Percentiles rank a stretch among this genome's conserved stretches.
These are phyloP conservation scores for Ormosia emarginata DNA, from an alignment of 306 rosid genomes.

Conservation along the genomic window DNA sequence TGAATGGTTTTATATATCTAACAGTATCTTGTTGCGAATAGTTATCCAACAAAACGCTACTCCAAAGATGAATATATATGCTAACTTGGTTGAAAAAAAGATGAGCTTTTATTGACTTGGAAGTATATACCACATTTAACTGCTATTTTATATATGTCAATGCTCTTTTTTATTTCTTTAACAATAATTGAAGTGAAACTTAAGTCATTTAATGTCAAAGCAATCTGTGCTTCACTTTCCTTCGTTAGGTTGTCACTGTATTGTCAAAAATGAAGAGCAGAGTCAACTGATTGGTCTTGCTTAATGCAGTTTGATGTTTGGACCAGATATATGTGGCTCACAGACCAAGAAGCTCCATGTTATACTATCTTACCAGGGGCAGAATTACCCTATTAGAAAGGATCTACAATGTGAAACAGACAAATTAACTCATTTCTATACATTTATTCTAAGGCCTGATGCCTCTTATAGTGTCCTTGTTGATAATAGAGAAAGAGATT, in stretches of 20 bases:
- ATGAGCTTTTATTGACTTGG: background rate
- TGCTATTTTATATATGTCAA: background rate
- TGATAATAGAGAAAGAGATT: constrained; percentile 90
- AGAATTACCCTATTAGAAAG: constrained; percentile 90
- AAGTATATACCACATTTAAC: background rate
- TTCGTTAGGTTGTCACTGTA: background rate
- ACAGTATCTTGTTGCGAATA: too few relatives aligned
- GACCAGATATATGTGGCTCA: constrained; percentile 91
- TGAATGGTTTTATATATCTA: too few relatives aligned
- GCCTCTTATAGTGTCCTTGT: constrained; percentile 86
- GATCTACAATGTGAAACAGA: constrained; percentile 93
- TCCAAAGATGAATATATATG: background rate
- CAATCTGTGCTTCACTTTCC: background rate
- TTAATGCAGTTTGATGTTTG: constrained; percentile 83
- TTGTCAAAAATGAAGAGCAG: background rate
- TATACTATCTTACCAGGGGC: constrained; percentile 94
- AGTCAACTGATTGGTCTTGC: constrained; percentile 20
- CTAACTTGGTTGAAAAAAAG: background rate
- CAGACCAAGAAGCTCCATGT: constrained; percentile 92
- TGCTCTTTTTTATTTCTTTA: background rate
- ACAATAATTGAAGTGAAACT: background rate
- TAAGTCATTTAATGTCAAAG: background rate
- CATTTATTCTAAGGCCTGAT: constrained; percentile 85
- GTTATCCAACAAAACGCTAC: background rate
- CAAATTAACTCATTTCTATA: constrained; percentile 96